Conservation (phyloP, 805 yeast genomes). For the Scheffersomyces amazonensis region DNA sequence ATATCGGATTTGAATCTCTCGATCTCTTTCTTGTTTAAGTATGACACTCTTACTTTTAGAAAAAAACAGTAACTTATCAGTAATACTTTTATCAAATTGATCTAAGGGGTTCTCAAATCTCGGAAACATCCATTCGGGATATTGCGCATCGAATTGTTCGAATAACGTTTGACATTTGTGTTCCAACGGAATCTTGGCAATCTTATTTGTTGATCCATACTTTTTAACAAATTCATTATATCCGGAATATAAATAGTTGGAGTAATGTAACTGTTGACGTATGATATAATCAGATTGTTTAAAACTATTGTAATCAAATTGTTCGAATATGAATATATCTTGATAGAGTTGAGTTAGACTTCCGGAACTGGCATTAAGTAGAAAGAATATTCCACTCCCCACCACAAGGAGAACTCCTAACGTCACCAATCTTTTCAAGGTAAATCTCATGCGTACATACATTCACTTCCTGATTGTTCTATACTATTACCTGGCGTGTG, state of each 20-base stretch:
- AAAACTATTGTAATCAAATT: slow-evolving; percentile 9
- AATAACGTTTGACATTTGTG: slow-evolving; percentile 26
- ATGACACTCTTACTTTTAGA: no score
- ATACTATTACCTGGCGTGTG: no score
- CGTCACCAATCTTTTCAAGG: slow-evolving; percentile 5
- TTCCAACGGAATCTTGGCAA: no score
- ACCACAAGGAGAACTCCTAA: neutral
- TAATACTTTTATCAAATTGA: slow-evolving; percentile 18
- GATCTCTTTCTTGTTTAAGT: no score
- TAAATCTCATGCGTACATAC: slow-evolving; percentile 13
- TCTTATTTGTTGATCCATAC: no score
- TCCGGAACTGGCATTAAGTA: neutral
- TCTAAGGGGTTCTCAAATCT: slow-evolving; percentile 2
- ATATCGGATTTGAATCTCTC: no score
- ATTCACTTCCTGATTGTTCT: no score
- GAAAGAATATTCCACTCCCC: neutral
- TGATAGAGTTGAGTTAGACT: neutral
- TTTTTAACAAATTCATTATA: slow-evolving; percentile 14
- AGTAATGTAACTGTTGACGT: slow-evolving; percentile 17
- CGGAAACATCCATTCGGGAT: slow-evolving; percentile 23
- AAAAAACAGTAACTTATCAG: slow-evolving; percentile 16
- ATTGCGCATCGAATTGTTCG: slow-evolving; percentile 10
- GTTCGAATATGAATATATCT: slow-evolving; percentile 1
- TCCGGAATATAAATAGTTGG: slow-evolving; percentile 19
- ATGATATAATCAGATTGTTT: slow-evolving; percentile 9